These are phyloP conservation scores for Colletotrichum shisoi DNA, from an alignment of 2,329 filamentous ascomycete species.

Conservation along the genomic window DNA sequence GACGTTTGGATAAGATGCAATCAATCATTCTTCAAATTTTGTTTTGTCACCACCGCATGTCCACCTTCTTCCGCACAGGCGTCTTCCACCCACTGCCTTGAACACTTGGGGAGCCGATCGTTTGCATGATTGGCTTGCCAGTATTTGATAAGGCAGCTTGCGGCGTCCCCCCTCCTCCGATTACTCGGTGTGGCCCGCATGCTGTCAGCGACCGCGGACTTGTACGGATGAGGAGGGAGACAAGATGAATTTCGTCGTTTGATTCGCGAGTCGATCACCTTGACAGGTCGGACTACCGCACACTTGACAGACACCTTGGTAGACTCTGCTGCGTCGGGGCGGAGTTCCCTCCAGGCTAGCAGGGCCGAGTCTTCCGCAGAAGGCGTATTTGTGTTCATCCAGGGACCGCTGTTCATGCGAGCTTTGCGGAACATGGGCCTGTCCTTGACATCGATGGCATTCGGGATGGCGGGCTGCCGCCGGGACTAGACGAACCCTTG, in stretches of 20 bases:
- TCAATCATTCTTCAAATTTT: not conserved
- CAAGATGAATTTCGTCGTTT: not conserved
- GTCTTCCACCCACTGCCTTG: too few relatives aligned
- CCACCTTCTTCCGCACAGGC: not conserved
- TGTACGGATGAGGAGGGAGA: not conserved
- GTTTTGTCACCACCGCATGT: not conserved
- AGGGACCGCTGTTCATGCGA: not conserved
- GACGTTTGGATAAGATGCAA: not conserved
- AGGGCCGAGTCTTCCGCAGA: conserved; percentile 12
- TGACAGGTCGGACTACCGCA: not conserved
- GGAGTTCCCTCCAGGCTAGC: not conserved
- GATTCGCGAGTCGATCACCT: not conserved
- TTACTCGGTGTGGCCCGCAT: not conserved
- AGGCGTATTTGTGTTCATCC: not conserved
- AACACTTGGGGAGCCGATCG: too few relatives aligned
- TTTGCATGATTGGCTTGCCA: not conserved
- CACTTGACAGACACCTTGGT: not conserved
- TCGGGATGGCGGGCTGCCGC: conserved; percentile 11
- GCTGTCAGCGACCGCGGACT: not conserved
- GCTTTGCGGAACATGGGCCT: conserved; percentile 2
- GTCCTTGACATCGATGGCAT: conserved; percentile 13
- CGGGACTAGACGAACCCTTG: not conserved
- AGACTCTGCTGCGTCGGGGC: not conserved
- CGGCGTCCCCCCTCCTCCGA: not conserved
- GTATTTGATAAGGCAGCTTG: not conserved